phyloP scores from a whole-genome alignment of 768 basidiomycete species.

The Phlegmacium glaucopus region DNA sequence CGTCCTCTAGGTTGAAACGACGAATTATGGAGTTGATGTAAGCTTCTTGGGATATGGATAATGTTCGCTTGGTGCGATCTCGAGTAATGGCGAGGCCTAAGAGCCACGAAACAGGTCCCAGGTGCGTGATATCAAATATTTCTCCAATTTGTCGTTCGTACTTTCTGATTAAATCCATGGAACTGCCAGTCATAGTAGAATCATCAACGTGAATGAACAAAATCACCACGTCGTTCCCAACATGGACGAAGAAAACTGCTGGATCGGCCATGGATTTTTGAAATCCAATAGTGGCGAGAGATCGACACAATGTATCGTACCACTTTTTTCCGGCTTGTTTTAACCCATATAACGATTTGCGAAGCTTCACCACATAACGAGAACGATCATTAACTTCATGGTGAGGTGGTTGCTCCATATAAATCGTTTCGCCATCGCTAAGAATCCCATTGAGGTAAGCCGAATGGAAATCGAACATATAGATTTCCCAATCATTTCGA shows the following conservation, averaged over 20 bases:
- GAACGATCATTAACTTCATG: neutral
- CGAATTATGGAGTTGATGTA: conserved; percentile 3
- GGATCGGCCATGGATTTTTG: neutral
- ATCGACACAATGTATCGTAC: neutral
- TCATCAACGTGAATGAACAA: conserved; percentile 1
- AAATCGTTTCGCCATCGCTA: neutral
- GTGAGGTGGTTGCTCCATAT: neutral
- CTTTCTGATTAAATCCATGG: neutral
- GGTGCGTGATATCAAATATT: neutral
- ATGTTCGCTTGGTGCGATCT: neutral
- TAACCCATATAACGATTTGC: conserved; percentile 2
- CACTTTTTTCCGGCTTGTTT: conserved; percentile 5
- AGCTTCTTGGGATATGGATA: neutral
- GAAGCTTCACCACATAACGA: neutral
- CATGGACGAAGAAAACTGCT: neutral
- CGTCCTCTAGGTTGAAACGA: neutral
- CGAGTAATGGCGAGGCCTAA: neutral
- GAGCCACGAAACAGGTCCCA: conserved; percentile 3
- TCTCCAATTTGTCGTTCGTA: neutral
- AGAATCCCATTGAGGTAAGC: conserved; percentile 2
- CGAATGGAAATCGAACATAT: conserved; percentile 2
- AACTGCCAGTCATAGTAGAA: neutral
- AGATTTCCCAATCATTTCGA: neutral
- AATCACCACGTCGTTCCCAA: neutral
- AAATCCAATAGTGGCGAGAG: conserved; percentile 3